Evolutionary conservation across 2,329 filamentous ascomycete species (phyloP), one percentile per base, ranked within the genome.

Genomic region (Neonectria hederae): DNA sequence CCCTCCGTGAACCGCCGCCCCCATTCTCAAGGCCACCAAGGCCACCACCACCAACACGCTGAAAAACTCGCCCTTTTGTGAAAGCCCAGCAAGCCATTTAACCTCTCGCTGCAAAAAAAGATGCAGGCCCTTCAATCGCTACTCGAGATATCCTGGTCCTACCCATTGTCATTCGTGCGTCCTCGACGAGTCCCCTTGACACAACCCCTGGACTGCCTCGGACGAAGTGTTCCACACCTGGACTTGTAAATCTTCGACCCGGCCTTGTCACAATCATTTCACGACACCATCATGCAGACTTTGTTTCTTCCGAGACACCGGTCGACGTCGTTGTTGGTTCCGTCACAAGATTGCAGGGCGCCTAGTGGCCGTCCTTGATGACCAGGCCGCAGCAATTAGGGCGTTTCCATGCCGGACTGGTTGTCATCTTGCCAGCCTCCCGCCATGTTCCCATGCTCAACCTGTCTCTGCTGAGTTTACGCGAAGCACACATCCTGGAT

Each of bases 191-290:
- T 32, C 38, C 59, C 43, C 59, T 51, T 51, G 35, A 35, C 19
- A 13, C 14, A 26, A 26, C 56, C 62, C 62, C 57, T 42, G 52
- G 48, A 24, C 42, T 55, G 57, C 53, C 57, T 60, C 42, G 19
- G 45, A 38, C 9, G 13, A 35, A 22, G 58, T 60, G 40, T 62
- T 53, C 60, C 60, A 63, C 54, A 59, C 60, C 28, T 48, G 21
- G 9, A 14, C 46, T 40, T 51, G 32, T 13, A 35, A 35, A 13
- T 38, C 7, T n/a, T 17, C n/a, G 17, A 13, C 49, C 54, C 26
- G 42, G 22, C 30, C 28, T 32, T 26, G 3, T 32, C 6, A 13
- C 9, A 21, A 9, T n/a, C 19, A 35, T 21, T 32, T 26, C 38
- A 32, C 48, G 9, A 21, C 42, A 53, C 14, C 40, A 30, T 21